These are phyloP conservation scores for Yamadazyma olivae DNA, from an alignment of 805 yeast species.

Conservation along the genomic window DNA sequence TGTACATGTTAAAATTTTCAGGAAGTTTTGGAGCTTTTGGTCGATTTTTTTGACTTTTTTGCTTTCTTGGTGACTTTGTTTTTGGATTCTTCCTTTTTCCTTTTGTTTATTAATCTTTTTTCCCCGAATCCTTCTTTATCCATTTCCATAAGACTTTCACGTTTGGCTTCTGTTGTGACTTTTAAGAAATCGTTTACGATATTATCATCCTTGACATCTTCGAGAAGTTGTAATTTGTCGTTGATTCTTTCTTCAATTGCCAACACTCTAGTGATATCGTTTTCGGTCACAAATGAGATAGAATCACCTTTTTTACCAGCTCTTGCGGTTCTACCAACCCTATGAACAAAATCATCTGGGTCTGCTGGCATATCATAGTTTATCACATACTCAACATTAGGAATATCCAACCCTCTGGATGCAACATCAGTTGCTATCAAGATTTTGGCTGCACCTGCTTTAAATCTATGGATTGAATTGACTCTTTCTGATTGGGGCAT, in stretches of 20 bases:
- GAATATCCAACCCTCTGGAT: conserved; percentile 95
- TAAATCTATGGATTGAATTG: conserved; percentile 85
- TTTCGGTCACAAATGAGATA: conserved; percentile 77
- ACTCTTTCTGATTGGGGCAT: conserved; percentile 92
- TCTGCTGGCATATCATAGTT: conserved; percentile 95
- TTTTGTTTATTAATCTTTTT: conserved; percentile 18
- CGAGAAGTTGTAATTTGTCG: conserved; percentile 74
- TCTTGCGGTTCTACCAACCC: conserved; percentile 99
- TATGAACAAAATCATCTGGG: conserved; percentile 92
- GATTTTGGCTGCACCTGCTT: conserved; percentile 92
- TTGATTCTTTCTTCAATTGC: conserved; percentile 85
- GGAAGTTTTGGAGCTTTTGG: too few relatives aligned
- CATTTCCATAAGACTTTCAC: conserved; percentile 92
- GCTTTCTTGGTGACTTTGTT: neutral
- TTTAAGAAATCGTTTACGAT: conserved; percentile 72
- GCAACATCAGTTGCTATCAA: conserved; percentile 96
- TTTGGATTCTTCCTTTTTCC: neutral
- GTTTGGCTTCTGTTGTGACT: conserved; percentile 73
- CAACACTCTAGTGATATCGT: conserved; percentile 76
- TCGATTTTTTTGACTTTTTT: too few relatives aligned
- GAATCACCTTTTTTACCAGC: conserved; percentile 91
- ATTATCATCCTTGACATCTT: conserved; percentile 67
- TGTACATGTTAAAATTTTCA: too few relatives aligned
- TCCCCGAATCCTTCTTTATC: conserved; percentile 89
- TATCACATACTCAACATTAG: conserved; percentile 82